A percentile compares a stretch with the other conserved stretches of the same genome.
These are phyloP conservation scores for Dysphania ambrosioides DNA, from an alignment of 148 eudicot species.

Conservation along the genomic window DNA sequence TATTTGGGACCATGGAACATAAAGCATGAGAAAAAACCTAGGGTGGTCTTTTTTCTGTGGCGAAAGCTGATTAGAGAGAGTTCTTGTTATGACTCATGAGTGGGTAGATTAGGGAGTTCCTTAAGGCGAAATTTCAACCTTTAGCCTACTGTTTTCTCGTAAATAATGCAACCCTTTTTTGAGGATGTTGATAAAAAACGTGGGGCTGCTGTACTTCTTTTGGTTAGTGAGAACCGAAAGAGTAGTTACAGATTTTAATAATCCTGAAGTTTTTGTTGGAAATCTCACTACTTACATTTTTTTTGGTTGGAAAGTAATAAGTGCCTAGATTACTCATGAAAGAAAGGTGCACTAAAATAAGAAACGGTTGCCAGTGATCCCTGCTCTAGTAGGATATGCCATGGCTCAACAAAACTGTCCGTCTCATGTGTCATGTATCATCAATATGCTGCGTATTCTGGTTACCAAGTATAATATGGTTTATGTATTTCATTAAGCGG, in stretches of 20 bases:
- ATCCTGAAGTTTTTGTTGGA: too few relatives aligned
- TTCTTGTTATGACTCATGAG: slow-evolving; percentile 26
- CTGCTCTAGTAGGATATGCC: too few relatives aligned
- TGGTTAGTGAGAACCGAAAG: slow-evolving; percentile 3
- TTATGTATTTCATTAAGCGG: too few relatives aligned
- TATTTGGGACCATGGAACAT: slow-evolving; percentile 5
- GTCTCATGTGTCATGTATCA: neutral
- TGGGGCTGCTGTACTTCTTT: slow-evolving; percentile 14
- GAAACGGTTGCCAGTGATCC: too few relatives aligned
- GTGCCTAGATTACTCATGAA: too few relatives aligned
- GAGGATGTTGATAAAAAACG: slow-evolving; percentile 14
- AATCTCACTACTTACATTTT: too few relatives aligned
- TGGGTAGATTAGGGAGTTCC: slow-evolving; percentile 8
- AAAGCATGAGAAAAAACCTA: slow-evolving; percentile 19
- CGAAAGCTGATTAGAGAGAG: slow-evolving; percentile 19
- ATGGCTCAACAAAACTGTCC: too few relatives aligned
- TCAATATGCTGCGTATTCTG: neutral
- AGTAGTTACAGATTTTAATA: neutral
- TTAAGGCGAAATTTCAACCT: slow-evolving; percentile 3
- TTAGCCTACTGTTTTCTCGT: slow-evolving; percentile 18
- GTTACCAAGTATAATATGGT: too few relatives aligned
- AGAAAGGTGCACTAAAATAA: too few relatives aligned
- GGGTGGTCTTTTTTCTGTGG: too few relatives aligned
- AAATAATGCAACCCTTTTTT: slow-evolving; percentile 16
- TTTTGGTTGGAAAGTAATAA: too few relatives aligned